Percentiles rank a stretch among this genome's conserved stretches.
phyloP scores from a whole-genome alignment of 345 rosid species.

The Eucalyptus regnans region DNA sequence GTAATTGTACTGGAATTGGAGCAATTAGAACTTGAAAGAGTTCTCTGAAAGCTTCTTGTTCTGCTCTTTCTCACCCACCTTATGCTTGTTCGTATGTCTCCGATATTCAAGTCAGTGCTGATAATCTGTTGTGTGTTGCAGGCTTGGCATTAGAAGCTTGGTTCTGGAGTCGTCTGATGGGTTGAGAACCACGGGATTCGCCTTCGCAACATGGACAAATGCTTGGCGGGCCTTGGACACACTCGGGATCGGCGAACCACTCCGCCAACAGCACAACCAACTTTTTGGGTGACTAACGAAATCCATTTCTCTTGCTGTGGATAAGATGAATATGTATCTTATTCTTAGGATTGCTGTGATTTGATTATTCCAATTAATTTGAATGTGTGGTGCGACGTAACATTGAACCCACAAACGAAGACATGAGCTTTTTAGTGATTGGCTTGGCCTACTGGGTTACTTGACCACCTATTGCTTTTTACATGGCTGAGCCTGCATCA shows the following conservation, averaged over 20 bases:
- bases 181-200: conserved; percentile 50
- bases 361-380: not conserved
- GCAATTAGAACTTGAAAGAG: not conserved
- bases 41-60: not conserved
- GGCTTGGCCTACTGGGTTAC: not conserved
- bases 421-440: not conserved
- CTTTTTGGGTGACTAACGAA: conserved; percentile 3
- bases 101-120: not conserved
- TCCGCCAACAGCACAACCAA: not conserved
- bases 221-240: conserved; percentile 19
- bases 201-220: conserved; percentile 35
- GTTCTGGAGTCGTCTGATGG: conserved; percentile 55
- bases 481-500: not conserved
- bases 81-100: not conserved
- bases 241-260: not conserved
- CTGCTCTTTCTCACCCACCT: not conserved
- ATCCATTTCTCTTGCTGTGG: not conserved
- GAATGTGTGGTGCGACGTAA: not conserved
- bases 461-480: not conserved
- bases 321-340: not conserved
- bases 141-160: conserved; percentile 59
- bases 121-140: not conserved
- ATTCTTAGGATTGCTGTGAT: not conserved
- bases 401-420: not conserved
- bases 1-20: not conserved